Conservation (phyloP, 2,329 filamentous ascomycete genomes). For the Keithomyces neogunnii region DNA sequence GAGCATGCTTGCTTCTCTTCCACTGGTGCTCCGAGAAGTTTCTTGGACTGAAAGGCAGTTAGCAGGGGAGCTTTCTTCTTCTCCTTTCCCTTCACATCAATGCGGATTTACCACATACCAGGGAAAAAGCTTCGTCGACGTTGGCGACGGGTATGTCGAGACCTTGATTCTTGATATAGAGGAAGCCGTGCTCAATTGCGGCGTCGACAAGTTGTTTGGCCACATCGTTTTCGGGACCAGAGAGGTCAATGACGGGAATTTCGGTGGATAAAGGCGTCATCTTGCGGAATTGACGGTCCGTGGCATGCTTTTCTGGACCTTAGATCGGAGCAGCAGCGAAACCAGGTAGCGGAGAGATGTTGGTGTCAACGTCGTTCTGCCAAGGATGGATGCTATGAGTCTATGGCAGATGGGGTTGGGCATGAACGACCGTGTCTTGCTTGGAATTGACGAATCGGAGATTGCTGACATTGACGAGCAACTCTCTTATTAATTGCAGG, state of each 20-base stretch:
- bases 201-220: conserved; percentile 70
- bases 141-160: conserved; percentile 56
- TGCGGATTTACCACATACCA: conserved; percentile 42
- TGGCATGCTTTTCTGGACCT: not conserved
- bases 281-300: not conserved
- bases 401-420: too few relatives aligned
- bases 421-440: too few relatives aligned
- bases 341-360: too few relatives aligned
- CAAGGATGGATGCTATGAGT: too few relatives aligned
- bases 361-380: too few relatives aligned
- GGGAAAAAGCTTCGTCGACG: conserved; percentile 62
- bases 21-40: conserved; percentile 61
- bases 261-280: conserved; percentile 23
- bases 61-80: too few relatives aligned
- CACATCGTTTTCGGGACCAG: conserved; percentile 43
- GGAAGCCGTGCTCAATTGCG: conserved; percentile 75
- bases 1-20: conserved; percentile 67
- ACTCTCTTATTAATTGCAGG: too few relatives aligned
- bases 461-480: too few relatives aligned
- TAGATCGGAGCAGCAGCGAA: too few relatives aligned
- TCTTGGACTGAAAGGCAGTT: conserved; percentile 40
- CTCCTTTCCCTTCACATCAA: too few relatives aligned
- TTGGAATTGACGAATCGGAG: too few relatives aligned
- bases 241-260: conserved; percentile 80
- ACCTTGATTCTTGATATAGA: conserved; percentile 75